Evolutionary conservation across 805 yeast genomes (phyloP), one percentile per base, ranked within the genome.

Genomic region (Candida yuanshanica): DNA sequence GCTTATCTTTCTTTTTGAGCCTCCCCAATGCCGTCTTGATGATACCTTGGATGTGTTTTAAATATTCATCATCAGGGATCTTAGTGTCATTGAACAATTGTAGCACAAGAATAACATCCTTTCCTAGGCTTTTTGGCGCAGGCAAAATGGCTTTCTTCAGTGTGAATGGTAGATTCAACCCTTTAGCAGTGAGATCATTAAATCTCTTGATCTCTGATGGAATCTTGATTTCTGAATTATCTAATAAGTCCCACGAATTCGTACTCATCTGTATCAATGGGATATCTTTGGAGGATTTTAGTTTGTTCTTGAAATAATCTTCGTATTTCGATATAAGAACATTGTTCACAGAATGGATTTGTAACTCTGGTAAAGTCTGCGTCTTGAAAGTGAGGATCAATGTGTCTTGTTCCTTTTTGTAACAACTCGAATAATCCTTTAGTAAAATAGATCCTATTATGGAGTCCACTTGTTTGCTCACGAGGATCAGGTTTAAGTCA

Each of bases 191-290:
- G 16, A 66, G 39, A 17, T 64, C 64, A 37, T 67, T 62, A 43
- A 65, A 66, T 38, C 58, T 59, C 17, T 59, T 48, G 3, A 72
- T 64, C 35, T 69, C 72, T 4, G 49, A 45, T 1, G 78, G 79
- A 2, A 72, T 49, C 13, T 42, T 31, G 7, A 62, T 44, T 12
- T 52, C 41, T 12, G 51, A 37, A 34, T 58, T 55, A 9, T 64
- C 56, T 7, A 75, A 51, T 9, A 71, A 47, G 9, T 53, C 54
- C 79, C 83, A 74, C 1, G 71, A 70, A 46, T 70, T 78, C 1
- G 72, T 64, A 1, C 83, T 71, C 45, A 77, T 56, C 50, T 75
- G 77, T 24, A 64, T 62, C 20, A 75, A 47, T 5, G 74, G 65
- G 7, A 63, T 39, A 14, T 17, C 41, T 27, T 31, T 42, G 18